These are phyloP conservation scores for Coemansia sp. DNA, from an alignment of 192 early-diverging fungal species.

Conservation along the genomic window DNA sequence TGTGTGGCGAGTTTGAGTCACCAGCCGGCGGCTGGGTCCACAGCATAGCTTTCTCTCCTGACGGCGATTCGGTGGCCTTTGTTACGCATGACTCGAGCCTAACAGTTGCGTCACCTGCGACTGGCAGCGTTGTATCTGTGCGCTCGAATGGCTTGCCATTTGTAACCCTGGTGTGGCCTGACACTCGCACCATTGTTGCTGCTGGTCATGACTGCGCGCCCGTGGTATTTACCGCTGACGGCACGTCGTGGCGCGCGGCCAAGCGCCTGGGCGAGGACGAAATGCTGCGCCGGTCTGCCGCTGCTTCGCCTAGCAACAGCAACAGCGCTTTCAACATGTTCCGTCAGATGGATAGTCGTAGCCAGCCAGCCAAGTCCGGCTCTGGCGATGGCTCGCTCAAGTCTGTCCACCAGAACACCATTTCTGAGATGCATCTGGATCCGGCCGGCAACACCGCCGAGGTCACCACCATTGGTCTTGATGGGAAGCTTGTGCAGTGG, in stretches of 20 bases:
- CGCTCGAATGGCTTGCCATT: slow-evolving; percentile 70
- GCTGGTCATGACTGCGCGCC: slow-evolving; percentile 95
- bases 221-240: slow-evolving; percentile 65
- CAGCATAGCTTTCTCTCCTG: slow-evolving; percentile 81
- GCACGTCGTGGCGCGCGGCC: slow-evolving; percentile 46
- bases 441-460: slow-evolving; percentile 25
- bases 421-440: slow-evolving; percentile 61
- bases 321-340: slow-evolving; percentile 82
- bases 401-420: slow-evolving; percentile 96
- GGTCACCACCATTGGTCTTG: slow-evolving; percentile 45
- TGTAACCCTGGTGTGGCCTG: slow-evolving; percentile 72
- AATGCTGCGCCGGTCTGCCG: slow-evolving; percentile 54
- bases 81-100: slow-evolving; percentile 82
- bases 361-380: slow-evolving; percentile 52
- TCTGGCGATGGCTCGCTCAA: slow-evolving; percentile 56
- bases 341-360: slow-evolving; percentile 87
- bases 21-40: slow-evolving; percentile 88
- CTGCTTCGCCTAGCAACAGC: slow-evolving; percentile 53
- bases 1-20: slow-evolving; percentile 83
- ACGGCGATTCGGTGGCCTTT: slow-evolving; percentile 82
- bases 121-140: slow-evolving; percentile 60
- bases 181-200: slow-evolving; percentile 74
- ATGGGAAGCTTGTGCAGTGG: slow-evolving; percentile 51
- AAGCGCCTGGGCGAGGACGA: slow-evolving; percentile 79
- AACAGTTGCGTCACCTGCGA: slow-evolving; percentile 67